Percentiles rank a stretch among this genome's conserved stretches.
Conservation (phyloP, 768 basidiomycete species). For the Boletellus ananas region DNA sequence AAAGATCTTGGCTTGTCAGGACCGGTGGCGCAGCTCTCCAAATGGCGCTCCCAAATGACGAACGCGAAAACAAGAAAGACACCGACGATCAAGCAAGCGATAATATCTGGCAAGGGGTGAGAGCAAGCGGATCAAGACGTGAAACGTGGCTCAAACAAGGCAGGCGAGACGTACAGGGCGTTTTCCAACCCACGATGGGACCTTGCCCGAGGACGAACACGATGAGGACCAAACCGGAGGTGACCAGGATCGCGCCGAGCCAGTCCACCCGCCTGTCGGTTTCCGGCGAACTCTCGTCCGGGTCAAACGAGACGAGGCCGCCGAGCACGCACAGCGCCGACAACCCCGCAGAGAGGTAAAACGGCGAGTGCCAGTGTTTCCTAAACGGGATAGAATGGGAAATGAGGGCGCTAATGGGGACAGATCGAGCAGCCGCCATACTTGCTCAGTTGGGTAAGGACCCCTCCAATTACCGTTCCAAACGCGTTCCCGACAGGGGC, state of each 20-base stretch:
- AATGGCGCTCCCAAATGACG: conserved; percentile 59
- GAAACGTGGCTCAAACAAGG: conserved; percentile 19
- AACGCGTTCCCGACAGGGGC: conserved; percentile 77
- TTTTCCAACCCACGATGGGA: conserved; percentile 60
- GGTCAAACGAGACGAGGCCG: conserved; percentile 54
- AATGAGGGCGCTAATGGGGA: background rate
- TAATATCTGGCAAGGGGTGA: conserved; percentile 49
- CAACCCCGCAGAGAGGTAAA: conserved; percentile 60
- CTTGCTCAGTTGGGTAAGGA: conserved; percentile 53
- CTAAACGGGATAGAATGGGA: conserved; percentile 10
- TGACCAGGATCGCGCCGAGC: conserved; percentile 67
- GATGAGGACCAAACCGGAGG: conserved; percentile 63
- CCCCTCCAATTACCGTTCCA: conserved; percentile 68
- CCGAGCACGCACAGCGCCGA: conserved; percentile 48
- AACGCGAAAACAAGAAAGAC: conserved; percentile 54
- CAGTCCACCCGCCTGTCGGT: conserved; percentile 61
- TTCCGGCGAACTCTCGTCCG: conserved; percentile 43
- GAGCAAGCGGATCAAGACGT: background rate
- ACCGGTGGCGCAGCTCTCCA: conserved; percentile 38
- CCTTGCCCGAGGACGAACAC: conserved; percentile 73
- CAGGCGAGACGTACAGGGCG: conserved; percentile 40
- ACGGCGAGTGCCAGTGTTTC: conserved; percentile 62
- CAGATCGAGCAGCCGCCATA: conserved; percentile 15
- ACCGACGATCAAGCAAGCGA: conserved; percentile 62
- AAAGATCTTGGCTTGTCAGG: conserved; percentile 21